These are phyloP conservation scores for Gynochthodes officinalis DNA, from an alignment of 257 asterid species.

Conservation along the genomic window DNA sequence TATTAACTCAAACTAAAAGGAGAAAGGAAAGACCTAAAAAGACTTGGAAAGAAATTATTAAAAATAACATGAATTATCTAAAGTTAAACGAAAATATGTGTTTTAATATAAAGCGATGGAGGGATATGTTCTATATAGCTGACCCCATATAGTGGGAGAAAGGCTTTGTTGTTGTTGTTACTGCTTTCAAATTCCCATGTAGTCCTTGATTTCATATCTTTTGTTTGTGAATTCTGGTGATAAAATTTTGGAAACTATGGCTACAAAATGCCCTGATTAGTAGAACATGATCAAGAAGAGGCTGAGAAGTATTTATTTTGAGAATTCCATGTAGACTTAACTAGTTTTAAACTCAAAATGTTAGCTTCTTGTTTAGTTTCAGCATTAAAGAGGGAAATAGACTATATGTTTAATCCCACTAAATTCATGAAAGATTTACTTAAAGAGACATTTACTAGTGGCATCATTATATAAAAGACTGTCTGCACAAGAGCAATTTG, in stretches of 20 bases:
- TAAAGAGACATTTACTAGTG: background rate
- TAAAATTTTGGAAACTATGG: background rate
- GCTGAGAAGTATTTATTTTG: background rate
- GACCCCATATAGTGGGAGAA: too few relatives aligned
- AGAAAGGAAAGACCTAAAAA: too few relatives aligned
- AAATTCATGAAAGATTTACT: background rate
- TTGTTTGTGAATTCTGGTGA: background rate
- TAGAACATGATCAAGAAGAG: background rate
- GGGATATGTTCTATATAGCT: too few relatives aligned
- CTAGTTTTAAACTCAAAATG: background rate
- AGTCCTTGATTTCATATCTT: background rate
- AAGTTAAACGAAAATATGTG: too few relatives aligned
- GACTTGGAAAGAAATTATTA: too few relatives aligned
- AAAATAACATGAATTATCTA: too few relatives aligned
- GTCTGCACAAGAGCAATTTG: background rate
- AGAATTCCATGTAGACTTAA: background rate
- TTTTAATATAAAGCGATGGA: too few relatives aligned
- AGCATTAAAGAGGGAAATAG: background rate
- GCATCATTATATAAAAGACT: background rate
- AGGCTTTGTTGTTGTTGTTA: too few relatives aligned
- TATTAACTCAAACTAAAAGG: too few relatives aligned
- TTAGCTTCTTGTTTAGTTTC: background rate
- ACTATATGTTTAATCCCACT: background rate
- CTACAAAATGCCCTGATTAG: background rate
- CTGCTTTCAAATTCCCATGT: background rate